phyloP scores from a whole-genome alignment of 768 basidiomycete genomes.

The Boletus vermiculosoides region DNA sequence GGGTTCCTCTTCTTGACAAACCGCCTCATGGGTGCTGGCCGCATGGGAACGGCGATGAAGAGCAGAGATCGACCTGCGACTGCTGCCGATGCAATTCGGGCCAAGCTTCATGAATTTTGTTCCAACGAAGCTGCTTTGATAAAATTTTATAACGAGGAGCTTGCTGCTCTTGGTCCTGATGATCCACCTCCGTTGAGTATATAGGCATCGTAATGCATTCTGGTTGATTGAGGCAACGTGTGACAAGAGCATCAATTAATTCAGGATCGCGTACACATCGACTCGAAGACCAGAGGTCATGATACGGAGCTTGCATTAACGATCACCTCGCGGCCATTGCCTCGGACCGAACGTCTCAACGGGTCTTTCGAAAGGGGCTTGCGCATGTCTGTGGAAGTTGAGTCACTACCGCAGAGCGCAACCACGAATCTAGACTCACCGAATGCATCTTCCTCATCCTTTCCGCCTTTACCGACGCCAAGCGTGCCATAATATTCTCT shows the following conservation, averaged over 20 bases:
- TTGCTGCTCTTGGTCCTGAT: constrained; percentile 48
- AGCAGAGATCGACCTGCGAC: constrained; percentile 56
- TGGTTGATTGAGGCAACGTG: constrained; percentile 8
- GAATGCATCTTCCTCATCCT: constrained; percentile 88
- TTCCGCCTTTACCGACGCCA: constrained; percentile 71
- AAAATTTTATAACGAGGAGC: constrained; percentile 73
- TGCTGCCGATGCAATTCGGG: constrained; percentile 61
- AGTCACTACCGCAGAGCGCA: background rate
- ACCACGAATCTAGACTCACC: constrained; percentile 51
- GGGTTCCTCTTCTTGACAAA: constrained; percentile 92
- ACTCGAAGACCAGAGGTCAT: constrained; percentile 20
- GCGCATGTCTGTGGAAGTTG: constrained; percentile 53
- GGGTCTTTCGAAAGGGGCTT: constrained; percentile 69
- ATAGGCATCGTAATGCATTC: constrained; percentile 23
- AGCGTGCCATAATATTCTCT: constrained; percentile 84
- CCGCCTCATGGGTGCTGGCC: constrained; percentile 71
- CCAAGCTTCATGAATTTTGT: constrained; percentile 64
- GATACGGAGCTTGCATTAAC: constrained; percentile 45
- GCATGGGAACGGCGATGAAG: constrained; percentile 54
- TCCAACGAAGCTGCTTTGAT: constrained; percentile 50
- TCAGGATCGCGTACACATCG: constrained; percentile 7
- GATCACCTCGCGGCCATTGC: constrained; percentile 72
- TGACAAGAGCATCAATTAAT: constrained; percentile 2
- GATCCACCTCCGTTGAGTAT: constrained; percentile 46
- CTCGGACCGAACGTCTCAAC: constrained; percentile 60